Base-by-base conservation (phyloP, 495 filamentous ascomycete genomes). In the Ascodesmis nigricans region DNA sequence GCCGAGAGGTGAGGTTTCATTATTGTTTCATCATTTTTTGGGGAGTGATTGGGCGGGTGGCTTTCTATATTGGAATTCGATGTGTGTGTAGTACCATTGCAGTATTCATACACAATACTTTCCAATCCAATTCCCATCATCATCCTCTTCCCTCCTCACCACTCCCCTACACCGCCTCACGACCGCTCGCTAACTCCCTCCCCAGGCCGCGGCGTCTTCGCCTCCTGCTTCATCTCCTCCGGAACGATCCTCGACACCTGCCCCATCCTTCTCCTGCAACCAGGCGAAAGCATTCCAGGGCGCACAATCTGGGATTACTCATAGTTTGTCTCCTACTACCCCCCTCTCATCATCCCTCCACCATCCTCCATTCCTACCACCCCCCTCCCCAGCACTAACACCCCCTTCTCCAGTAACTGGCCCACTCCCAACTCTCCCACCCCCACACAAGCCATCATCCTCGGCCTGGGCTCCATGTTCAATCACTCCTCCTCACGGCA, bases 381-480 rank as follows among this genome's bases (percentile, higher is more conserved):
- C 15, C 35, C 10, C n/a, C 13, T 10, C 23, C 14, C 11, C 35
- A 9, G 25, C 28, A 6, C 19, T 29, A 8, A 8, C 35, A 20
- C 10, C 18, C 28, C 21, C 6, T 3, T 22, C 2, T 10, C 13
- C 18, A 34, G 38, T 18, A 34, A 44, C 26, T 36, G 25, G 30
- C 31, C 25, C 4, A 32, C 10, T 8, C 6, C 33, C 26, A 14
- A 39, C 19, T 9, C 26, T 2, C 5, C 5, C 16, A 39, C 39
- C 27, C 50, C 43, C 15, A 33, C 43, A 3, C 64, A 71, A 47
- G 68, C 67, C n/a, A 41, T 69, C 7, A 46, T 66, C 15, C 53
- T 69, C 6, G 65, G 66, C 3, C 50, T 72, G 2, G 68, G 67
- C 17, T 57, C 53, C 21, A 61, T 70, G 57, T 67, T 72, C 51